Conservation (phyloP, 2,329 filamentous ascomycete species). For the Pseudophaeomoniella oleicola region DNA sequence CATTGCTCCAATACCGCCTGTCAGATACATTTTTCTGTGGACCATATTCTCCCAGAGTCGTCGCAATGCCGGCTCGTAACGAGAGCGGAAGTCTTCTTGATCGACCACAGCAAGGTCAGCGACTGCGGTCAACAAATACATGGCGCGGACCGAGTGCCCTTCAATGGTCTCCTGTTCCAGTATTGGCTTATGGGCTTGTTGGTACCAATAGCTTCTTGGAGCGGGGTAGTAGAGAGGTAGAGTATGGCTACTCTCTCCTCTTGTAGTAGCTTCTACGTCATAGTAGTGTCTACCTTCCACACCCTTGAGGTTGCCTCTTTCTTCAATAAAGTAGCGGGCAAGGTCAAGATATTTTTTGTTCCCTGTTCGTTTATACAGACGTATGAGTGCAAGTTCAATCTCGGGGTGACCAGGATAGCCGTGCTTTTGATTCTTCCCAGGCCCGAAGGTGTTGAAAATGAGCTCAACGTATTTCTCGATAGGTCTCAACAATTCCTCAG, state of each 20-base stretch:
- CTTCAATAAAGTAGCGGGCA: conserved; percentile 42
- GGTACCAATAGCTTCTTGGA: conserved; percentile 31
- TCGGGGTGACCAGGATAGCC: conserved; percentile 49
- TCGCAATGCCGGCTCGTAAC: conserved; percentile 21
- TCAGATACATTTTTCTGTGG: conserved; percentile 47
- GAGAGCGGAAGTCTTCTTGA: conserved; percentile 8
- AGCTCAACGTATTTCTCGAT: conserved; percentile 41
- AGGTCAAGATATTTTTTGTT: conserved; percentile 28
- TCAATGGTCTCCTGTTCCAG: conserved; percentile 39
- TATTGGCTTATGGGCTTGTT: conserved; percentile 42
- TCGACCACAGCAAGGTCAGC: conserved; percentile 37
- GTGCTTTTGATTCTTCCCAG: conserved; percentile 32
- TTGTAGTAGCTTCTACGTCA: conserved; percentile 35
- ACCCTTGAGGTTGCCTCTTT: conserved; percentile 39
- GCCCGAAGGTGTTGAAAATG: conserved; percentile 37
- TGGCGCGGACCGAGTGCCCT: conserved; percentile 44
- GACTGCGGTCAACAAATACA: conserved; percentile 45
- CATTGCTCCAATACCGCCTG: conserved; percentile 44
- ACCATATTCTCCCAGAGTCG: conserved; percentile 47
- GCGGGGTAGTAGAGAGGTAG: conserved; percentile 34
- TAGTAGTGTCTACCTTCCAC: conserved; percentile 38
- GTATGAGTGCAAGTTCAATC: conserved; percentile 35
- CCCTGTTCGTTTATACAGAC: conserved; percentile 27
- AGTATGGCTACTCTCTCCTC: conserved; percentile 35
- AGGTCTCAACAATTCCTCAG: conserved; percentile 35